Percentiles rank a stretch among this genome's conserved stretches.
Conservation (phyloP, 805 yeast species). For the Candida arabinofermentans region DNA sequence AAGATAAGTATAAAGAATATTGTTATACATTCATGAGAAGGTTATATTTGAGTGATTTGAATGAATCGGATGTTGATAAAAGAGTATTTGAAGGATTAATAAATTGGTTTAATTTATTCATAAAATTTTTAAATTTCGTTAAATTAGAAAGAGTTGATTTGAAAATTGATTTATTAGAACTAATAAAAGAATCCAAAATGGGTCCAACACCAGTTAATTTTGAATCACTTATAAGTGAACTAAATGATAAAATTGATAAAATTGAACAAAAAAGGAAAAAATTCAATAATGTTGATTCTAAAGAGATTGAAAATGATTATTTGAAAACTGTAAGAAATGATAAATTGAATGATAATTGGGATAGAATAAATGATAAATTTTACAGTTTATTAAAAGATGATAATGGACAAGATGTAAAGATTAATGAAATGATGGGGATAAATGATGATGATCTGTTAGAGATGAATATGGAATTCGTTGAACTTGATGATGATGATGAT, state of each 20-base stretch:
- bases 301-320: slow-evolving; percentile 19
- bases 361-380: slow-evolving; percentile 35
- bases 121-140: slow-evolving; percentile 61
- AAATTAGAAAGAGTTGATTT: slow-evolving; percentile 38
- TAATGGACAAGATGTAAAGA: not conserved
- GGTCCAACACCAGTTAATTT: too few species aligned
- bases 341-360: slow-evolving; percentile 39
- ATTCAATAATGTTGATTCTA: slow-evolving; percentile 32
- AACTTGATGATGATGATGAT: slow-evolving; percentile 10
- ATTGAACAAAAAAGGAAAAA: slow-evolving; percentile 36
- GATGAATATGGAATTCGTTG: slow-evolving; percentile 33
- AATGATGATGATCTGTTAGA: slow-evolving; percentile 40
- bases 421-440: slow-evolving; percentile 33
- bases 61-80: slow-evolving; percentile 22
- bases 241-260: slow-evolving; percentile 36
- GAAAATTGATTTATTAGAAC: slow-evolving; percentile 41
- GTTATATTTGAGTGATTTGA: slow-evolving; percentile 73
- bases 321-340: slow-evolving; percentile 21
- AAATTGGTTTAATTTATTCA: slow-evolving; percentile 67
- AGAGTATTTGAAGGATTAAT: slow-evolving; percentile 65
- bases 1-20: slow-evolving; percentile 68
- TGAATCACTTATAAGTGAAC: slow-evolving; percentile 37
- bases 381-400: slow-evolving; percentile 19
- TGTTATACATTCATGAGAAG: slow-evolving; percentile 76
- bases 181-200: slow-evolving; percentile 27